These are phyloP conservation scores for Conoideocrella luteorostrata DNA, from an alignment of 2,329 filamentous ascomycete species.

Conservation along the genomic window DNA sequence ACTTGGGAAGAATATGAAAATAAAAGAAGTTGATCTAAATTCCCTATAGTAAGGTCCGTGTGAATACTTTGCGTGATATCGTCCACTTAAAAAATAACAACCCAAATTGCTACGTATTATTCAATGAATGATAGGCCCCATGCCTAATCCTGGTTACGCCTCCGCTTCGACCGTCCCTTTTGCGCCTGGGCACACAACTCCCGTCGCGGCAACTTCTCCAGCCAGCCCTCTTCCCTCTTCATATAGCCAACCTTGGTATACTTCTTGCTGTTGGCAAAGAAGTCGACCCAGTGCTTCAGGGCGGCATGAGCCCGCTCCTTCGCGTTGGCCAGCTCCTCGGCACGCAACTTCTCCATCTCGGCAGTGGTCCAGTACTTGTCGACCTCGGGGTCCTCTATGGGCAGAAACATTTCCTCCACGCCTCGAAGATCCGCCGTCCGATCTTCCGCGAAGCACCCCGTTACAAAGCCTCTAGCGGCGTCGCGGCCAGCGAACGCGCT, in stretches of 20 bases:
- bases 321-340: slow-evolving; percentile 60
- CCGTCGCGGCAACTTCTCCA: slow-evolving; percentile 54
- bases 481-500: slow-evolving; percentile 81
- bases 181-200: slow-evolving; percentile 66
- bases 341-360: slow-evolving; percentile 47
- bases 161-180: slow-evolving; percentile 48
- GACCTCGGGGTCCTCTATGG: slow-evolving; percentile 54
- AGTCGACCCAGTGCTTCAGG: slow-evolving; percentile 73
- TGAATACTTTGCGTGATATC: too few relatives aligned
- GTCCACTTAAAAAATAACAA: too few relatives aligned
- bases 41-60: too few relatives aligned
- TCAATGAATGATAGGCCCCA: too few relatives aligned
- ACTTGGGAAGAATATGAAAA: too few relatives aligned
- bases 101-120: too few relatives aligned
- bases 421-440: slow-evolving; percentile 77
- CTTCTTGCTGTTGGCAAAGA: slow-evolving; percentile 74
- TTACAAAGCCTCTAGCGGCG: slow-evolving; percentile 82
- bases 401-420: slow-evolving; percentile 78
- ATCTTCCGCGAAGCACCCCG: slow-evolving; percentile 86
- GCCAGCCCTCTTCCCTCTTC: slow-evolving; percentile 52
- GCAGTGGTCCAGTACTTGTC: slow-evolving; percentile 52
- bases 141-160: slow-evolving; percentile 17
- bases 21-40: too few relatives aligned
- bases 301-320: slow-evolving; percentile 57
- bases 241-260: slow-evolving; percentile 78